phyloP scores from a whole-genome alignment of 257 asterid genomes.

The Rauvolfia tetraphylla region DNA sequence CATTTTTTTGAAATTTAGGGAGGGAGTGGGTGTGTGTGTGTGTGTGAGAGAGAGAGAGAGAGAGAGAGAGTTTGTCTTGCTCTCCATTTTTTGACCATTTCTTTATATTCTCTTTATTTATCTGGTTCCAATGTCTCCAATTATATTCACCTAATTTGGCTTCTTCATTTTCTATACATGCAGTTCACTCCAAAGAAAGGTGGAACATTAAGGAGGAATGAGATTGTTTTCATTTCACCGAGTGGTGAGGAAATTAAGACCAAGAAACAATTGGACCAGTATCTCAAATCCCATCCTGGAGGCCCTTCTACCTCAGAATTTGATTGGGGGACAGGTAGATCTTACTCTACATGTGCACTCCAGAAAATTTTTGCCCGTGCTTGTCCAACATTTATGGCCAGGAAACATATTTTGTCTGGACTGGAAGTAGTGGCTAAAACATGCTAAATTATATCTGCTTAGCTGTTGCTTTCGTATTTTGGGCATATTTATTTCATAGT shows the following conservation, averaged over 20 bases:
- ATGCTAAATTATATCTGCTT: background rate
- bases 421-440: background rate
- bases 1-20: background rate
- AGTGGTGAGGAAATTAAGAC: constrained; percentile 63
- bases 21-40: too few species aligned
- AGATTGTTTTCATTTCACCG: constrained; percentile 47
- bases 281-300: constrained; percentile 67
- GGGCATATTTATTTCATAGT: background rate
- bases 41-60: background rate
- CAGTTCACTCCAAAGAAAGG: constrained; percentile 21
- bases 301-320: constrained; percentile 48
- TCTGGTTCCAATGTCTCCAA: background rate
- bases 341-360: background rate
- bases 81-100: background rate
- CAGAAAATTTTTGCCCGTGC: too few species aligned
- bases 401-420: background rate
- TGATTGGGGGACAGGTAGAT: constrained; percentile 51
- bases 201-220: constrained; percentile 12
- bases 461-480: background rate
- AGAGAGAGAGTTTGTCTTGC: background rate
- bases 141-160: background rate
- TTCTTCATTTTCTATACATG: background rate
- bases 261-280: constrained; percentile 55
- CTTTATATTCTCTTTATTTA: background rate
- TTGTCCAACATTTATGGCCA: background rate